Evolutionary conservation across 2,329 filamentous ascomycete genomes (phyloP).

Genomic region (Fusarium beomiforme): DNA sequence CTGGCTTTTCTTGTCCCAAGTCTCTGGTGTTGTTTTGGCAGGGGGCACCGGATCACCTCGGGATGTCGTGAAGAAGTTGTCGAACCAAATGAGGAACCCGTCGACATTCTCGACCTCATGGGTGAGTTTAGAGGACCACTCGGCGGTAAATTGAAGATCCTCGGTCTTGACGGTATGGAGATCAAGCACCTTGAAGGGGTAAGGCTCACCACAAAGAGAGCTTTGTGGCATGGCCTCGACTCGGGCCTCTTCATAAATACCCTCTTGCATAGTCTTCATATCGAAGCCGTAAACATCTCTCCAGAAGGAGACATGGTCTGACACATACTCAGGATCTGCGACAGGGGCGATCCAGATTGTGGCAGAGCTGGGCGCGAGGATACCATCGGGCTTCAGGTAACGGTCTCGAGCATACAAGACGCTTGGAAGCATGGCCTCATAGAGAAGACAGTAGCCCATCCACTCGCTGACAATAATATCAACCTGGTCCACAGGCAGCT

Average conservation of each 20-base stretch:
- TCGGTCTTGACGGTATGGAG: conserved; percentile 76
- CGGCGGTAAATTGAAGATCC: conserved; percentile 79
- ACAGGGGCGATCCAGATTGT: conserved; percentile 86
- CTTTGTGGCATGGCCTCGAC: conserved; percentile 75
- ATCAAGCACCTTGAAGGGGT: conserved; percentile 78
- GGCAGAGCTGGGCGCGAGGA: conserved; percentile 88
- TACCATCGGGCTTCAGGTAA: conserved; percentile 81
- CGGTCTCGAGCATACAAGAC: conserved; percentile 88
- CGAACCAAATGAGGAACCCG: conserved; percentile 92
- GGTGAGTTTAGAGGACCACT: conserved; percentile 71
- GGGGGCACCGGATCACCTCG: conserved; percentile 60
- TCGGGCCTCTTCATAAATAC: conserved; percentile 83
- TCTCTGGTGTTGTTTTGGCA: conserved; percentile 65
- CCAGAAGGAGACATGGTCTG: conserved; percentile 87
- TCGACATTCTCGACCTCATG: conserved; percentile 77
- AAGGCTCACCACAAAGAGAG: conserved; percentile 67
- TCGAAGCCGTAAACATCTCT: conserved; percentile 93
- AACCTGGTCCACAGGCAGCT: conserved; percentile 79
- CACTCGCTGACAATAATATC: conserved; percentile 97
- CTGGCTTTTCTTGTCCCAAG: conserved; percentile 66
- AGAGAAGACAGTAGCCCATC: conserved; percentile 96
- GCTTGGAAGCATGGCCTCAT: conserved; percentile 95
- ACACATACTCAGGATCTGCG: conserved; percentile 79
- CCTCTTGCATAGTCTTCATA: conserved; percentile 88
- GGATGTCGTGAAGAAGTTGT: conserved; percentile 85